phyloP scores from a whole-genome alignment of 208 protist species.

The Naegleria gruberi region DNA sequence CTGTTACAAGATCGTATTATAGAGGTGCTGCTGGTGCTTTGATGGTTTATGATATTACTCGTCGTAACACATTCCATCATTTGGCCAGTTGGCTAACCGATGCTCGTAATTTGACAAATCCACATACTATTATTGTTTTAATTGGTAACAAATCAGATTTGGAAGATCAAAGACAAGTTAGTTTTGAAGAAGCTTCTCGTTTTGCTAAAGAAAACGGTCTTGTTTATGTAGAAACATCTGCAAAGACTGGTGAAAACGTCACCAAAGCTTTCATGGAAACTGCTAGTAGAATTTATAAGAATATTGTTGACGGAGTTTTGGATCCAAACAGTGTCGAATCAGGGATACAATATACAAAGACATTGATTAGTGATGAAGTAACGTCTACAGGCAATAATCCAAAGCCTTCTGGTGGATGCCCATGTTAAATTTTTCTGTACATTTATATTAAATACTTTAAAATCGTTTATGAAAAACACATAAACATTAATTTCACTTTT shows the following conservation, averaged over 20 bases:
- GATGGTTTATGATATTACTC: slow-evolving; percentile 88
- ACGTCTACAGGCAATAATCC: not conserved
- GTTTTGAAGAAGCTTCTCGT: slow-evolving; percentile 82
- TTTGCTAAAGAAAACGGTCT: slow-evolving; percentile 85
- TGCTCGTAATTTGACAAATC: slow-evolving; percentile 71
- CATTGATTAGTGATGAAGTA: not conserved
- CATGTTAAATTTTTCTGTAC: not conserved
- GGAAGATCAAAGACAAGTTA: slow-evolving; percentile 83
- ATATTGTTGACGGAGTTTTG: slow-evolving; percentile 50
- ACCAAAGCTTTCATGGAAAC: slow-evolving; percentile 80
- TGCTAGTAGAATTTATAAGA: slow-evolving; percentile 50
- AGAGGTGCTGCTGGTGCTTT: slow-evolving; percentile 84
- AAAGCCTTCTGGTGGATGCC: not conserved
- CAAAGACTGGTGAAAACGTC: slow-evolving; percentile 80
- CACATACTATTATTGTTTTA: slow-evolving; percentile 70
- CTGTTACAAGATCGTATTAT: slow-evolving; percentile 89
- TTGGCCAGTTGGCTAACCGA: slow-evolving; percentile 88
- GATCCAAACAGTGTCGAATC: slow-evolving; percentile 6
- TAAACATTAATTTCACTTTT: not conserved
- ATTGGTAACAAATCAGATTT: slow-evolving; percentile 92
- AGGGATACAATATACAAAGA: not conserved
- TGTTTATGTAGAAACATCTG: slow-evolving; percentile 29
- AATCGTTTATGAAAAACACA: not conserved
- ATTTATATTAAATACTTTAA: not conserved
- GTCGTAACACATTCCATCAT: slow-evolving; percentile 65